phyloP scores from a whole-genome alignment of 2,329 filamentous ascomycete genomes.

The Ceratocystis huliohia region DNA sequence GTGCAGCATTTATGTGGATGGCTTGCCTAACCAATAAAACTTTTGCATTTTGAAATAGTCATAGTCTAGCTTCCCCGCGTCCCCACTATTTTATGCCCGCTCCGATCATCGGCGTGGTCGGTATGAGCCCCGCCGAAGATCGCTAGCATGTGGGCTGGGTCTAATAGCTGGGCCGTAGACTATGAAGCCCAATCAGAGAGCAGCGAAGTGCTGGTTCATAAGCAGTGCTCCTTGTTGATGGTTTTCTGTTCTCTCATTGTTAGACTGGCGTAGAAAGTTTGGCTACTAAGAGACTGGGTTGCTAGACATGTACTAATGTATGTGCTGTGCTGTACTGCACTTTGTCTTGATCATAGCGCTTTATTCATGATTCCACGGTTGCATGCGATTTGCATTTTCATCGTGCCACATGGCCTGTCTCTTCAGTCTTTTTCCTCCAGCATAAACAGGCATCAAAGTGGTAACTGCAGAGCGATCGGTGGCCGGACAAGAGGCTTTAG shows the following conservation, averaged over 20 bases:
- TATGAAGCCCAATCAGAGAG: not conserved
- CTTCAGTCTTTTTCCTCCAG: too few relatives aligned
- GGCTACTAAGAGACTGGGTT: too few relatives aligned
- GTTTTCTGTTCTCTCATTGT: not conserved
- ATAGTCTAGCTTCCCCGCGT: slow-evolving; percentile 15
- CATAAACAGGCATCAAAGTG: too few relatives aligned
- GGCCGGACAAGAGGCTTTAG: not conserved
- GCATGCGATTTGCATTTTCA: too few relatives aligned
- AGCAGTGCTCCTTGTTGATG: not conserved
- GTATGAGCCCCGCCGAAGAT: slow-evolving; percentile 7
- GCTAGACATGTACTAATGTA: too few relatives aligned
- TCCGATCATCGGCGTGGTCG: slow-evolving; percentile 16
- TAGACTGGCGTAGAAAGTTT: too few relatives aligned
- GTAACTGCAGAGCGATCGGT: too few relatives aligned
- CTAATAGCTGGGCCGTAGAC: too few relatives aligned
- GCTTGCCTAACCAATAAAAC: not conserved
- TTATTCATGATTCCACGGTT: too few relatives aligned
- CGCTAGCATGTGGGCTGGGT: not conserved
- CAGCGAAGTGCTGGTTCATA: not conserved
- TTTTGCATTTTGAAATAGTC: slow-evolving; percentile 16
- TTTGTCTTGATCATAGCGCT: too few relatives aligned
- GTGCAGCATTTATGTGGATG: not conserved
- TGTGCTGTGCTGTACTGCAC: too few relatives aligned
- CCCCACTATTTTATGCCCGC: slow-evolving; percentile 12
- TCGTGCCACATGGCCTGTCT: too few relatives aligned